These are phyloP conservation scores for Globomyces sp. DNA, from an alignment of 371 early-diverging fungal species.

Conservation along the genomic window DNA sequence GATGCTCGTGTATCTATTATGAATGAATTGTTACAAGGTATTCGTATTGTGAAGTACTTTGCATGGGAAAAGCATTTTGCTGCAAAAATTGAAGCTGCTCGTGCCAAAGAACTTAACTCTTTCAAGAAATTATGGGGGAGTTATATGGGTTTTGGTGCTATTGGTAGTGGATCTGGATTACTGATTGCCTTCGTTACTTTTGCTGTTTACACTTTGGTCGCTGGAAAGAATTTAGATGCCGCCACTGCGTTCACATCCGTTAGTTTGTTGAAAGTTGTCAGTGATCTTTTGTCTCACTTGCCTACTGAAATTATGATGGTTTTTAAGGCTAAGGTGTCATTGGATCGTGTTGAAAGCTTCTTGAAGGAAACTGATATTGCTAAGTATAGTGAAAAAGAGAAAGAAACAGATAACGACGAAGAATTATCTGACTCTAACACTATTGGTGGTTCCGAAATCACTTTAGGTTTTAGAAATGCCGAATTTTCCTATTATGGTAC, in stretches of 20 bases:
- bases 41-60: constrained; percentile 50
- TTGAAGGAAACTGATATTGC: constrained; percentile 44
- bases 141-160: constrained; percentile 23
- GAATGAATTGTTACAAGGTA: constrained; percentile 49
- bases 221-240: constrained; percentile 35
- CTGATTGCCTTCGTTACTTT: constrained; percentile 38
- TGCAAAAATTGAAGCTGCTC: constrained; percentile 36
- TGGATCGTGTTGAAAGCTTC: constrained; percentile 41
- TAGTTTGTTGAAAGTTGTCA: constrained; percentile 33
- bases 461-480: constrained; percentile 6
- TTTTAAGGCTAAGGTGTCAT: constrained; percentile 40
- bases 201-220: constrained; percentile 24
- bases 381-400: constrained; percentile 20
- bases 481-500: constrained; percentile 11
- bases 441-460: neutral
- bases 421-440: constrained; percentile 11
- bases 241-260: constrained; percentile 47
- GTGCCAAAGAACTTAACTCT: constrained; percentile 32
- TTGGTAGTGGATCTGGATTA: constrained; percentile 34
- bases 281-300: constrained; percentile 25
- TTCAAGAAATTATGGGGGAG: constrained; percentile 26
- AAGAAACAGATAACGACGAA: neutral
- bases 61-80: constrained; percentile 49
- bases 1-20: constrained; percentile 43
- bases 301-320: constrained; percentile 35